Evolutionary conservation across 108 stramenopile species (phyloP), one percentile per base, ranked within the genome.

Genomic region (Nitzschia sp.): DNA sequence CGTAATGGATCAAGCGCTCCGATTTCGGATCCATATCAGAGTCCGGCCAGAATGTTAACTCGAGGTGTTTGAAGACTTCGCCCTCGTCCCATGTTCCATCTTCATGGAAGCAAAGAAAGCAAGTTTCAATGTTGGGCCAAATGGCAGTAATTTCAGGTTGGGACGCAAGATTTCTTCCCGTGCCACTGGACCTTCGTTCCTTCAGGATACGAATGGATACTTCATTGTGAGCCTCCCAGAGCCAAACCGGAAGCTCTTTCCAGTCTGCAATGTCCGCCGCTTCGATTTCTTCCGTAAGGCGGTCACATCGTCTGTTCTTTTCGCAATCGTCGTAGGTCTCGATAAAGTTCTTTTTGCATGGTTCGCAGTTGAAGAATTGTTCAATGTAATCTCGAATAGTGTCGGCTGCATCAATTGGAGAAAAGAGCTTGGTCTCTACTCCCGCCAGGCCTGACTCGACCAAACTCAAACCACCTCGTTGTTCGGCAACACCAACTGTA

Each of bases 181-280:
- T 24, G 11, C n/a, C 26, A 18, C 11, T 19, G n/a, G 23, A 17
- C 21, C 46, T 64, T 58, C 34, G 21, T 58, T 91, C 87, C 15
- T 64, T 55, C 57, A 79, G 31, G 24, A 95, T 54, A 54, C 86
- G 64, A 2, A 89, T 80, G 57, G 81, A 90, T 23, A 95, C 84
- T 55, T 85, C 85, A 64, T 95, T 95, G 59, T 95, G 94, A 35
- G 85, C 78, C 68, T 92, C 87, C 90, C 90, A 95, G 2, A 95
- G 64, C 91, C 91, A 95, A 48, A 88, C 19, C 0, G 89, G 68
- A 30, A 95, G 55, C 57, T 92, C 85, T 33, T 84, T 85, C 90
- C 90, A 91, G 58, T 89, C 88, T 8, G 85, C 79, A 28, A 77
- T 65, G 19, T 75, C 56, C 13, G 68, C 73, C 28, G 23, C 54